Evolutionary conservation across 2,329 filamentous ascomycete genomes (phyloP).

Genomic region (Fusarium subtropicale): DNA sequence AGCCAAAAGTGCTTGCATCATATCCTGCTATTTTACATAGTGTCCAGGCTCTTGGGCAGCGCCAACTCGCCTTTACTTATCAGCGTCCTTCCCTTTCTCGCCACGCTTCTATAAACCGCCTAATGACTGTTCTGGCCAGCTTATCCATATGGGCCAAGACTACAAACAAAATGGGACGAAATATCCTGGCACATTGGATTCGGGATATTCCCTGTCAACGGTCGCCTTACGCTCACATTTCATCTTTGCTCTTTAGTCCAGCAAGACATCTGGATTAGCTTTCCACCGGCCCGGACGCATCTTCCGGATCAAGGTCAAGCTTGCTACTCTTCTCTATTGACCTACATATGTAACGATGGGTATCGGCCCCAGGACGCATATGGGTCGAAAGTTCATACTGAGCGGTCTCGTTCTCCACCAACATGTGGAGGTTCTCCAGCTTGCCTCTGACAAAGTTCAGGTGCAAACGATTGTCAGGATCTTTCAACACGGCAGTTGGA

Average conservation of each 20-base stretch:
- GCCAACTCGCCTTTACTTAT: slow-evolving; percentile 2
- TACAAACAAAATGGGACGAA: slow-evolving; percentile 11
- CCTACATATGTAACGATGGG: background rate
- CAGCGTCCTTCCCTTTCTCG: slow-evolving; percentile 10
- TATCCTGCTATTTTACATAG: background rate
- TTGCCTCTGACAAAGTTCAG: slow-evolving; percentile 16
- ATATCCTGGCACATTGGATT: background rate
- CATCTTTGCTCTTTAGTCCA: background rate
- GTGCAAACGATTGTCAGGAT: slow-evolving; percentile 28
- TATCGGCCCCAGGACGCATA: slow-evolving; percentile 5
- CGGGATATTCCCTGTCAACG: background rate
- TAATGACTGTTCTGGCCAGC: slow-evolving; percentile 4
- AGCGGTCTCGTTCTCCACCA: slow-evolving; percentile 34
- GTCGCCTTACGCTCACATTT: background rate
- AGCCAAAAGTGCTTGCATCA: slow-evolving; percentile 3
- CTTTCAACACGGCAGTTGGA: slow-evolving; percentile 25
- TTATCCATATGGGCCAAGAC: slow-evolving; percentile 1
- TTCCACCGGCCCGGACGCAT: background rate
- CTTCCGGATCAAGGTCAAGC: background rate
- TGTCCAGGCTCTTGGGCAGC: background rate
- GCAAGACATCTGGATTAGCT: background rate
- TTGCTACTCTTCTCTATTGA: background rate
- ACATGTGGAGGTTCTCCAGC: slow-evolving; percentile 26
- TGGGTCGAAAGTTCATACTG: slow-evolving; percentile 7
- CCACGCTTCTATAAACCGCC: slow-evolving; percentile 2